Base-by-base conservation (phyloP, 257 asterid genomes). In the Knoxia roxburghii region DNA sequence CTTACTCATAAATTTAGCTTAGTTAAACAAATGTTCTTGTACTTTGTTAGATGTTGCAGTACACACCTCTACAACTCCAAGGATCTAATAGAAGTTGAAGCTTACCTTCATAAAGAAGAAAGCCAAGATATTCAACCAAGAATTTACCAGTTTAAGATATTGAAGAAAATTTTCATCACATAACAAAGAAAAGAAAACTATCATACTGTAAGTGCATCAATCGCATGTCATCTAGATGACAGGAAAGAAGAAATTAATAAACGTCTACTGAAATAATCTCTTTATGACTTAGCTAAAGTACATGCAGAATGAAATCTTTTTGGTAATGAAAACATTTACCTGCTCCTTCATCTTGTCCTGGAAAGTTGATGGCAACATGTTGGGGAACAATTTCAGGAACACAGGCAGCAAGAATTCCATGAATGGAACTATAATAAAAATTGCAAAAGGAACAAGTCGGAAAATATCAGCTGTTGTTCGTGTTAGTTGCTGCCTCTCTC, bases 291-390 rank as follows among this genome's bases (percentile, higher is more conserved):
- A 26, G 63, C 55, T 60, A 32, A 43, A 51, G 27, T 27, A 51
- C 60, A 54, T 32, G 61, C 67, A 50, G 23, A 29, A 41, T 61
- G 26, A 32, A 27, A 52, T 13, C 6, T 37, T 15, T 26, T 37
- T 3, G n/a, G 26, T 21, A 40, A 40, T 43, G 15, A 27, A 7
- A 61, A 50, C 21, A 9, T 4, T 40, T 57, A 91, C 97, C 96
- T 91, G 82, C 77, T 91, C 97, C 76, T 91, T 91, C 97, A 88
- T 88, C 84, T 91, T 91, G 86, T 91, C 96, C 82, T 91, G 91
- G 82, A 91, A 91, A 70, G 96, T 88, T 57, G 97, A 91, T 40
- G 97, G 97, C 61, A 91, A 77, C 97, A 91, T 86, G 83, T 91
- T 91, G 21, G 97, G 97, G 65, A 91, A 91, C 70, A 91, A 84